A percentile compares a stretch with the other conserved stretches of the same genome.
These are phyloP conservation scores for Sporormia fimetaria DNA, from an alignment of 495 filamentous ascomycete species.

Conservation along the genomic window DNA sequence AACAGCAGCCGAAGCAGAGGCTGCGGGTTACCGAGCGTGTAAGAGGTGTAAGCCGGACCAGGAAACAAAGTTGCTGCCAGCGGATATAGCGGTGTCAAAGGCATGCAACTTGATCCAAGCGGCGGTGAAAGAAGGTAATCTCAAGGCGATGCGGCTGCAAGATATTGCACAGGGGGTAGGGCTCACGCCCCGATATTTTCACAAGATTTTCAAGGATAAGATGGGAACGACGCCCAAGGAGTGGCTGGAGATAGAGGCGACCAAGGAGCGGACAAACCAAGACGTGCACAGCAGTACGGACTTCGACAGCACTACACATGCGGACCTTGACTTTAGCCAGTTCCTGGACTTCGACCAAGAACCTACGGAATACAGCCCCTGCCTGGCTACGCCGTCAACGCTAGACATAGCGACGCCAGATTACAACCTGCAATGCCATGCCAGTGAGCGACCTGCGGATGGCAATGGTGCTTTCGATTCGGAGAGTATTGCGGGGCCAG, in stretches of 20 bases:
- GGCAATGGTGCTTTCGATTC: no score
- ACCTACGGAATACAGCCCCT: not conserved
- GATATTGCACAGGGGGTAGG: constrained; percentile 43
- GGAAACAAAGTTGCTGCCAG: constrained; percentile 33
- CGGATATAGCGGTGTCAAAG: constrained; percentile 36
- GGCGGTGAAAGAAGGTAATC: constrained; percentile 18
- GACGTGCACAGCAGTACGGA: constrained; percentile 16
- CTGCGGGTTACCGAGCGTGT: constrained; percentile 49
- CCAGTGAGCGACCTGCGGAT: no score
- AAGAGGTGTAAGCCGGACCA: constrained; percentile 51
- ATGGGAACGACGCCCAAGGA: constrained; percentile 51
- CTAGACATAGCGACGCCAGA: no score
- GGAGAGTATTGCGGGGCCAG: not conserved
- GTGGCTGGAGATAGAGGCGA: constrained; percentile 29
- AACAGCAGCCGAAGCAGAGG: constrained; percentile 42
- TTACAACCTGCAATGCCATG: no score
- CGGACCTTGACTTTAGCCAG: constrained; percentile 8
- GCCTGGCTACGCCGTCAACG: not conserved
- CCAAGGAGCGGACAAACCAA: not conserved
- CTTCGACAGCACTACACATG: not conserved
- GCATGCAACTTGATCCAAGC: constrained; percentile 33
- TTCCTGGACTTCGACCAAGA: constrained; percentile 6
- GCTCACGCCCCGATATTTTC: constrained; percentile 51
- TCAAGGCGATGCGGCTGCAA: constrained; percentile 36
- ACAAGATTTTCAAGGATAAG: constrained; percentile 49